Evolutionary conservation across 495 filamentous ascomycete genomes (phyloP).

Genomic region (Penicillium nucicola): DNA sequence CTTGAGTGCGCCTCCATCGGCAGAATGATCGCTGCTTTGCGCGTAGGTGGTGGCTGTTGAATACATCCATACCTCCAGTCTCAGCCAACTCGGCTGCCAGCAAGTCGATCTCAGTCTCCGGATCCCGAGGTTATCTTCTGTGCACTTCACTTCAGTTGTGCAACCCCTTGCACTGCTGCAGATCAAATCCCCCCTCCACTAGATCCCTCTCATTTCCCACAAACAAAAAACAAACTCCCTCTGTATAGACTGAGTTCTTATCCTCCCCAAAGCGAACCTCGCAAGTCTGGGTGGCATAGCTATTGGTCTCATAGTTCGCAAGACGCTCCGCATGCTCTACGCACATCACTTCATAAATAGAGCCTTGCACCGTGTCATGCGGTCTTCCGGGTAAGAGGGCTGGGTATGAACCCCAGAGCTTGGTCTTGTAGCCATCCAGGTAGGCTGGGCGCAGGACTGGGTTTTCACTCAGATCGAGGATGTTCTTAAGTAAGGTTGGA

Average conservation of each 20-base stretch:
- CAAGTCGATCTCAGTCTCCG: no score
- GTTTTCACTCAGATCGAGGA: conserved; percentile 10
- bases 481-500: conserved; percentile 10
- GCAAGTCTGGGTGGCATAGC: conserved; percentile 18
- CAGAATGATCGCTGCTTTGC: no score
- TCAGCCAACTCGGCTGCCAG: no score
- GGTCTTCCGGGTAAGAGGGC: conserved; percentile 17
- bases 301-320: conserved; percentile 28
- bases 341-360: conserved; percentile 25
- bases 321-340: conserved; percentile 18
- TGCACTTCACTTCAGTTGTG: neutral
- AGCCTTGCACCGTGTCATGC: conserved; percentile 11
- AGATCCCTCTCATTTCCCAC: conserved; percentile 23
- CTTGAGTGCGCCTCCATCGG: no score
- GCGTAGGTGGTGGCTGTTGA: no score
- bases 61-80: no score
- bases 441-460: conserved; percentile 10
- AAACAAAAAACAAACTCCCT: conserved; percentile 27
- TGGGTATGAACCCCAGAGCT: conserved; percentile 27
- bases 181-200: conserved; percentile 26
- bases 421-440: conserved; percentile 14
- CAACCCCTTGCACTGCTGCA: conserved; percentile 19
- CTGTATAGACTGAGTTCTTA: conserved; percentile 4
- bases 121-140: no score
- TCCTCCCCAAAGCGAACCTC: conserved; percentile 20